Percentiles rank a stretch among this genome's conserved stretches.
Evolutionary conservation across 2,329 filamentous ascomycete genomes (phyloP).

Genomic region (Lachnellula occidentalis): DNA sequence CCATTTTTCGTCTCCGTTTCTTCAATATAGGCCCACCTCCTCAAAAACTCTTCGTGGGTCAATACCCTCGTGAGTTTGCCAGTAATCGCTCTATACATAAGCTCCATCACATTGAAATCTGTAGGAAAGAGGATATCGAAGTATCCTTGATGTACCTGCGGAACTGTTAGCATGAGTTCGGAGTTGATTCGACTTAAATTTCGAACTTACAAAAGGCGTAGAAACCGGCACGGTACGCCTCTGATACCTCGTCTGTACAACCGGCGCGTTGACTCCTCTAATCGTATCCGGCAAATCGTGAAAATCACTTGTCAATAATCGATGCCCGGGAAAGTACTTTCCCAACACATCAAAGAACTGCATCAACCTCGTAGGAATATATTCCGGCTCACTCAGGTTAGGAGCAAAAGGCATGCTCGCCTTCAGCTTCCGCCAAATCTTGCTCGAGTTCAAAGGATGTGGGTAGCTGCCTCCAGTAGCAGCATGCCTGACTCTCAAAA

Average conservation of each 20-base stretch:
- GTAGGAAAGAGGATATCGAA: slow-evolving; percentile 99
- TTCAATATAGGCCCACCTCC: slow-evolving; percentile 81
- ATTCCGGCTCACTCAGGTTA: slow-evolving; percentile 80
- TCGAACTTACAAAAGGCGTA: slow-evolving; percentile 71
- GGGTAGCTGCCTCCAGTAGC: slow-evolving; percentile 62
- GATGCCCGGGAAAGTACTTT: slow-evolving; percentile 82
- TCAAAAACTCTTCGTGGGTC: slow-evolving; percentile 87
- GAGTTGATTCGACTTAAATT: neutral
- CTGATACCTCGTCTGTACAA: slow-evolving; percentile 92
- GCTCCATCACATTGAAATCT: slow-evolving; percentile 84
- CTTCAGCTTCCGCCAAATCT: slow-evolving; percentile 55
- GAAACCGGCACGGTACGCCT: slow-evolving; percentile 81
- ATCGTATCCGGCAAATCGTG: slow-evolving; percentile 78
- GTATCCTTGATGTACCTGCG: slow-evolving; percentile 90
- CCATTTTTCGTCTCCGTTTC: slow-evolving; percentile 85
- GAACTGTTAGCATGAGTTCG: neutral
- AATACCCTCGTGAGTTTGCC: slow-evolving; percentile 83
- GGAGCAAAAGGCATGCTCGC: slow-evolving; percentile 62
- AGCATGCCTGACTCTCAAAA: slow-evolving; percentile 76
- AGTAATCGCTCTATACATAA: slow-evolving; percentile 87
- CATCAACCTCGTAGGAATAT: slow-evolving; percentile 90
- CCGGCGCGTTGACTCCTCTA: slow-evolving; percentile 80
- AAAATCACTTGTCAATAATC: slow-evolving; percentile 87
- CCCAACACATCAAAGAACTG: slow-evolving; percentile 92
- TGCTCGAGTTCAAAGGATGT: slow-evolving; percentile 49